Evolutionary conservation across 1,284 basidiomycete species (phyloP).

Genomic region (Veloboletus limbatus): DNA sequence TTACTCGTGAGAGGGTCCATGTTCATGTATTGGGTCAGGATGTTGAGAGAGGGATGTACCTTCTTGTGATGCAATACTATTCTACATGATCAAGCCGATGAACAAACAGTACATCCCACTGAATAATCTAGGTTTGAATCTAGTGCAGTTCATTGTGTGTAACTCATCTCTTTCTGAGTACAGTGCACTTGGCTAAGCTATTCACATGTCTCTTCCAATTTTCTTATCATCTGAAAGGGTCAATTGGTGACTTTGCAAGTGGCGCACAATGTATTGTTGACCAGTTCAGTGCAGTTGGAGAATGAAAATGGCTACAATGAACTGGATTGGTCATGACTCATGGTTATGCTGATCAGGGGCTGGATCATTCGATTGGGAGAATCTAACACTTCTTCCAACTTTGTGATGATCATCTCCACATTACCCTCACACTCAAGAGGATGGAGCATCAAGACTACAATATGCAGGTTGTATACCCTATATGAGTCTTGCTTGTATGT

Average conservation of each 20-base stretch:
- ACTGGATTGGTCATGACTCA: slow-evolving; percentile 94
- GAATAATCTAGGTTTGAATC: slow-evolving; percentile 83
- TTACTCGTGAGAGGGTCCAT: slow-evolving; percentile 91
- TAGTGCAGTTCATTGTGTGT: slow-evolving; percentile 92
- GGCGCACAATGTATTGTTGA: slow-evolving; percentile 98
- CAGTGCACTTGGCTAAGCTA: slow-evolving; percentile 96
- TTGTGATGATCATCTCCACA: slow-evolving; percentile 94
- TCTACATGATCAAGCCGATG: slow-evolving; percentile 93
- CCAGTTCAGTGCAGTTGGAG: slow-evolving; percentile 97
- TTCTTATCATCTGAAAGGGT: slow-evolving; percentile 97
- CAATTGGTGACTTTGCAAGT: slow-evolving; percentile 98
- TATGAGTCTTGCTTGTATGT: slow-evolving; percentile 47
- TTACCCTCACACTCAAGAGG: slow-evolving; percentile 88
- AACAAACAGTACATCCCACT: slow-evolving; percentile 88
- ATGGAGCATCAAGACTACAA: slow-evolving; percentile 98
- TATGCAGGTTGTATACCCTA: slow-evolving; percentile 98
- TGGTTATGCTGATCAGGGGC: slow-evolving; percentile 98
- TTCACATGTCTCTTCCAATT: slow-evolving; percentile 94
- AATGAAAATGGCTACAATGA: slow-evolving; percentile 98
- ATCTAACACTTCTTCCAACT: slow-evolving; percentile 97
- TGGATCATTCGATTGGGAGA: slow-evolving; percentile 96
- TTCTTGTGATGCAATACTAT: slow-evolving; percentile 99
- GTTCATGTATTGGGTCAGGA: slow-evolving; percentile 98
- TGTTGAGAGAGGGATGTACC: slow-evolving; percentile 97
- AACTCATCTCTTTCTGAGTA: slow-evolving; percentile 98